Conservation (phyloP, 2,329 filamentous ascomycete genomes). For the Diaporthe citriasiana region DNA sequence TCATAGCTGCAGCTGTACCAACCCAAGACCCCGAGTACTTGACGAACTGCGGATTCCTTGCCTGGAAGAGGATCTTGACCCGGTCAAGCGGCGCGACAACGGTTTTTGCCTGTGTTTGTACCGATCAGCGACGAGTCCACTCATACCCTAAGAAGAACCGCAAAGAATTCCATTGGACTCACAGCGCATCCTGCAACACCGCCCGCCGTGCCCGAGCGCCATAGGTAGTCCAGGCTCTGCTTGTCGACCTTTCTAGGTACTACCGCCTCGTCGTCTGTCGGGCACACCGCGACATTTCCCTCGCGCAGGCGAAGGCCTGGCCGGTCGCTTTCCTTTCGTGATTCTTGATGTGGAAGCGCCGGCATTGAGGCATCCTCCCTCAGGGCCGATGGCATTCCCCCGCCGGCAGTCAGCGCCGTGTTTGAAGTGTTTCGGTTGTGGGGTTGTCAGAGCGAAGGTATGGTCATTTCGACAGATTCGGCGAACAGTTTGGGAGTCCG, state of each 20-base stretch:
- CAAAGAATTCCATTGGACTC: conserved; percentile 55
- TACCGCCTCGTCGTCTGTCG: conserved; percentile 66
- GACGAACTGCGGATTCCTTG: conserved; percentile 91
- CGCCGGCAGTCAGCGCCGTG: conserved; percentile 39
- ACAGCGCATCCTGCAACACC: conserved; percentile 94
- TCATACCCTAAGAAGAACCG: not conserved
- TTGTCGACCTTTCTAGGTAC: conserved; percentile 69
- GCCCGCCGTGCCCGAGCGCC: conserved; percentile 87
- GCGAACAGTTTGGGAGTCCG: not conserved
- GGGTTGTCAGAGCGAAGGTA: conserved; percentile 14
- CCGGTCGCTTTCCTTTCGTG: conserved; percentile 54
- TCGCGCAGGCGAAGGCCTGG: conserved; percentile 41
- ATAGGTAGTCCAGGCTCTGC: conserved; percentile 85
- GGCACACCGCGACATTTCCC: conserved; percentile 60
- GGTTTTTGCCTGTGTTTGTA: conserved; percentile 82
- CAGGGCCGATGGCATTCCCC: conserved; percentile 68
- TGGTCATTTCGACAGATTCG: conserved; percentile 10
- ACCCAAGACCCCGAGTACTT: conserved; percentile 94
- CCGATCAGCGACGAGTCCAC: conserved; percentile 41
- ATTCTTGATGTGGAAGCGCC: conserved; percentile 59
- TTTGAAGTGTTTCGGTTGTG: not conserved
- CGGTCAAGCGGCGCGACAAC: conserved; percentile 95
- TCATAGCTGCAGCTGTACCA: conserved; percentile 85
- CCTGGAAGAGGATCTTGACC: conserved; percentile 98
- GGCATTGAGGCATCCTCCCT: conserved; percentile 72